Conservation (phyloP, 169 alveolate genomes). For the Cryptosporidium parvum region DNA sequence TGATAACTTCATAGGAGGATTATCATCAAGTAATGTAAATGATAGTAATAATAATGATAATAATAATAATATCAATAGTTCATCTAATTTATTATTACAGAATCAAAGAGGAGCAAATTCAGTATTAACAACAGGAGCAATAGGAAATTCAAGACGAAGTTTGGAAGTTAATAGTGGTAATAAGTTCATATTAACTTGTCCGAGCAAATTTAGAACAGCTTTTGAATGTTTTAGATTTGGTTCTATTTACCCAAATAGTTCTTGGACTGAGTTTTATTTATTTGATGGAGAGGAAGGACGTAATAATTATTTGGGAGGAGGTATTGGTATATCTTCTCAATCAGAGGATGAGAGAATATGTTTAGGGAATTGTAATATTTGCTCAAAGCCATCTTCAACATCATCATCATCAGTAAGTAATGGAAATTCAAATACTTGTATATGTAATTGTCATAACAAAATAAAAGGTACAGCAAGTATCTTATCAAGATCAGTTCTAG, state of each 20-base stretch:
- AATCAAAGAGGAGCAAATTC: background rate
- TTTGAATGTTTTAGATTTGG: constrained; percentile 72
- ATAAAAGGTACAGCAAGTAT: background rate
- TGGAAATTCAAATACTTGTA: too few relatives aligned
- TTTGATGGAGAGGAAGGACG: background rate
- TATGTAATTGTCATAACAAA: background rate
- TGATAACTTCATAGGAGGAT: background rate
- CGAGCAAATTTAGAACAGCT: constrained; percentile 49
- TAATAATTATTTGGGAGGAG: background rate
- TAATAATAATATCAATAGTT: too few relatives aligned
- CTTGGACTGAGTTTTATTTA: constrained; percentile 58
- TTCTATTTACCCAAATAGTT: constrained; percentile 61
- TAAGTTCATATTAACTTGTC: constrained; percentile 42
- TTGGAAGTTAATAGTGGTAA: background rate
- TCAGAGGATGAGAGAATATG: background rate
- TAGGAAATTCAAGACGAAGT: background rate
- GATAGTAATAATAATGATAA: background rate
- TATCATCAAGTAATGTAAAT: background rate
- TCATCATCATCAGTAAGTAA: background rate
- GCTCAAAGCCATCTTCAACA: background rate
- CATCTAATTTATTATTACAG: background rate
- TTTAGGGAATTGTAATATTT: background rate
- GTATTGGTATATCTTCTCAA: background rate
- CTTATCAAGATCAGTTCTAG: background rate
- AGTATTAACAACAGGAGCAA: background rate